A percentile compares a stretch with the other conserved stretches of the same genome.
phyloP scores from a whole-genome alignment of 768 basidiomycete genomes.

The Rhizopogon vesiculosus region DNA sequence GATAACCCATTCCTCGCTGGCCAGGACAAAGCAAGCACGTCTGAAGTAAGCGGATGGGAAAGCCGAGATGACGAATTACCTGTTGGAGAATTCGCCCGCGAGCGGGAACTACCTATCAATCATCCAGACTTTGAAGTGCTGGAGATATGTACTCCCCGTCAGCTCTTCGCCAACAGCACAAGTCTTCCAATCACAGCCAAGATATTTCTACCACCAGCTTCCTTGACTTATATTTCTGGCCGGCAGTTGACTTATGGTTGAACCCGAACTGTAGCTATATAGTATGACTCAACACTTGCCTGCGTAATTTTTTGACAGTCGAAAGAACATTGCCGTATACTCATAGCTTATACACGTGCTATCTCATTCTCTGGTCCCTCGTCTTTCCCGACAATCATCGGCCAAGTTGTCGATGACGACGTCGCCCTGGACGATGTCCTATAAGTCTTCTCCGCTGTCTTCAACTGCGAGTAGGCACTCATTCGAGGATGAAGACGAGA shows the following conservation, averaged over 20 bases:
- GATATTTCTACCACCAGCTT: too few relatives aligned
- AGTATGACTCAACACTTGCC: too few relatives aligned
- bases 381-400: constrained; percentile 1
- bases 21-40: constrained; percentile 20
- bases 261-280: too few relatives aligned
- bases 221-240: too few relatives aligned
- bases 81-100: constrained; percentile 25
- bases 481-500: constrained; percentile 61
- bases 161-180: too few relatives aligned
- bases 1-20: constrained; percentile 67
- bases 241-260: too few relatives aligned
- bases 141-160: constrained; percentile 46
- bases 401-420: not conserved
- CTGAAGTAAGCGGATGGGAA: constrained; percentile 20
- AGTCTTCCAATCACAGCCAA: too few relatives aligned
- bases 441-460: constrained; percentile 9
- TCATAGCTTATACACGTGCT: constrained; percentile 4
- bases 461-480: constrained; percentile 1
- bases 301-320: too few relatives aligned
- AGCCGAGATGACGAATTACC: constrained; percentile 31
- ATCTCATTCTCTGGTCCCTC: not conserved
- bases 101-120: constrained; percentile 48
- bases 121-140: constrained; percentile 65
- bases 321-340: too few relatives aligned
- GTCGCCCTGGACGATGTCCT: constrained; percentile 10